Percentiles rank a stretch among this genome's conserved stretches.
phyloP scores from a whole-genome alignment of 2,329 filamentous ascomycete genomes.

The Penicillium thymicola region DNA sequence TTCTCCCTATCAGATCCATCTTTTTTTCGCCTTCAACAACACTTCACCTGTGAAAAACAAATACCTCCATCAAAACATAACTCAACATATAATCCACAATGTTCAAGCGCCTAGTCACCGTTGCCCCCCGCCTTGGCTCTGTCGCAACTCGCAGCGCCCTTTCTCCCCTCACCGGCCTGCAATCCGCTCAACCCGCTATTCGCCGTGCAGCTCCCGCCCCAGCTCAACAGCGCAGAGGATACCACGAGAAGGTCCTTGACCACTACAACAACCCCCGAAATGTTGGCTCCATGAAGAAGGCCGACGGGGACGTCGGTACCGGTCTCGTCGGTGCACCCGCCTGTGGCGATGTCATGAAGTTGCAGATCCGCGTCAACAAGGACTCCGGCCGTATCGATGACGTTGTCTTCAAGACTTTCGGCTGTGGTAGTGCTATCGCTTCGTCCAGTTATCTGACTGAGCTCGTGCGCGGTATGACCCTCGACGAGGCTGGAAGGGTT shows the following conservation, averaged over 20 bases:
- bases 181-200: constrained; percentile 40
- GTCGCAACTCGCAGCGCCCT: constrained; percentile 50
- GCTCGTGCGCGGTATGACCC: constrained; percentile 89
- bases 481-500: constrained; percentile 89
- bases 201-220: constrained; percentile 32
- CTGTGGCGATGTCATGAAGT: constrained; percentile 90
- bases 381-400: constrained; percentile 84
- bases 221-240: constrained; percentile 45
- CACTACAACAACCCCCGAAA: constrained; percentile 79
- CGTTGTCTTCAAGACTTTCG: constrained; percentile 98
- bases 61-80: constrained; percentile 3
- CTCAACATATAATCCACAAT: constrained; percentile 39
- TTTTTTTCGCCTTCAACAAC: constrained; percentile 15
- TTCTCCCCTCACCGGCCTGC: constrained; percentile 43
- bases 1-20: constrained; percentile 22
- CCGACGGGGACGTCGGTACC: constrained; percentile 78
- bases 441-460: constrained; percentile 93
- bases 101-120: constrained; percentile 57
- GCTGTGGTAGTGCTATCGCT: constrained; percentile 90
- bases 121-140: constrained; percentile 53
- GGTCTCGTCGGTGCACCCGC: constrained; percentile 88
- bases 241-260: constrained; percentile 73
- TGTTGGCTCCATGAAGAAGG: constrained; percentile 75
- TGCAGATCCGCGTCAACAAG: constrained; percentile 89
- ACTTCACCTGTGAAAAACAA: not conserved